Conservation (phyloP, 106 monocot species). For the Agapanthus africanus region DNA sequence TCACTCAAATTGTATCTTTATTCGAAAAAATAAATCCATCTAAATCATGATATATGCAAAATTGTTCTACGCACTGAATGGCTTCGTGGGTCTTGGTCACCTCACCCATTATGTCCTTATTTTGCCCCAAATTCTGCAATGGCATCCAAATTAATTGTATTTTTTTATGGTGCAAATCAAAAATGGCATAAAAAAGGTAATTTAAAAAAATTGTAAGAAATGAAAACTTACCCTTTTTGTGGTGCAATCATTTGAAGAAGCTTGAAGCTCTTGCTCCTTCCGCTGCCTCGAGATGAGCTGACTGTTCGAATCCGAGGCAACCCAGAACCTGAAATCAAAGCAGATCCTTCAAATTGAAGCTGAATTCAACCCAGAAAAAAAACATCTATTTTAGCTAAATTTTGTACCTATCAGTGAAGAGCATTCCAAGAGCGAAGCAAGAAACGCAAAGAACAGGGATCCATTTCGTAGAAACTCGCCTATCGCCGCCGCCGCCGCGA, state of each 20-base stretch:
- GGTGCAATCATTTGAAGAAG: slow-evolving; percentile 17
- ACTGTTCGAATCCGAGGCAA: slow-evolving; percentile 14
- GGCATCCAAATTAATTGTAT: background rate
- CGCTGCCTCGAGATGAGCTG: slow-evolving; percentile 26
- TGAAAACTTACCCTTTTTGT: slow-evolving; percentile 21
- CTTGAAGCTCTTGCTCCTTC: slow-evolving; percentile 33
- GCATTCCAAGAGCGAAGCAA: slow-evolving; percentile 51
- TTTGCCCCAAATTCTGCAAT: slow-evolving; percentile 24
- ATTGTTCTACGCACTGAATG: slow-evolving; percentile 45
- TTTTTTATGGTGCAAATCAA: too few relatives aligned
- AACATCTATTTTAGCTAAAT: background rate
- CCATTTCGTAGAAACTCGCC: slow-evolving; percentile 30
- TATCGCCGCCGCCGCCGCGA: slow-evolving; percentile 11
- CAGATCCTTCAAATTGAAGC: too few relatives aligned
- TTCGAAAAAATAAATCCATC: background rate
- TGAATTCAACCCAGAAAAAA: too few relatives aligned
- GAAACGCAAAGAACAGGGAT: slow-evolving; percentile 36
- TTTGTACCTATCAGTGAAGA: slow-evolving; percentile 42
- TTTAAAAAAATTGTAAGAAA: too few relatives aligned
- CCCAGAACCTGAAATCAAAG: slow-evolving; percentile 25
- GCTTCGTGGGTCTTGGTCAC: slow-evolving; percentile 60
- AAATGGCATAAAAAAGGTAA: too few relatives aligned
- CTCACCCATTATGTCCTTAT: slow-evolving; percentile 53
- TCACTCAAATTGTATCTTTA: slow-evolving; percentile 9
- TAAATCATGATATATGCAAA: background rate